Evolutionary conservation across 495 filamentous ascomycete genomes (phyloP).

Genomic region (Xylaria flabelliformis): DNA sequence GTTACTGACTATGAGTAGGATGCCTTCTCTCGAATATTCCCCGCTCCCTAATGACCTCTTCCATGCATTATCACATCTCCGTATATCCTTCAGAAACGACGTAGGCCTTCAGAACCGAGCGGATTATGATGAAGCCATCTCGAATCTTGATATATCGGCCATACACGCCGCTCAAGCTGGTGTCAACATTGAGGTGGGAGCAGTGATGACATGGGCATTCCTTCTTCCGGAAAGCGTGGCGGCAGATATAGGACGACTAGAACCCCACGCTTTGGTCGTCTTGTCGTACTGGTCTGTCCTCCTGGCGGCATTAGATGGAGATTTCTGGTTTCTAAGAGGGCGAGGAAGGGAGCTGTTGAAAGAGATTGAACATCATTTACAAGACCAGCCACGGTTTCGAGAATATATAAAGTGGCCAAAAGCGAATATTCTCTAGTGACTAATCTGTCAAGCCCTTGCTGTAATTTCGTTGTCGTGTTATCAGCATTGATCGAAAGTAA

Average conservation of each 20-base stretch:
- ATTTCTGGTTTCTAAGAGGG: constrained; percentile 9
- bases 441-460: background rate
- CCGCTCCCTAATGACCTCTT: background rate
- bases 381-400: background rate
- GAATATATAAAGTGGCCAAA: constrained; percentile 3
- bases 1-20: background rate
- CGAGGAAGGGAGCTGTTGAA: background rate
- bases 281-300: constrained; percentile 4
- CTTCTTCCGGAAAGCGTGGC: background rate
- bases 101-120: background rate
- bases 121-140: constrained; percentile 1
- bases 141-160: background rate
- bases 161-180: background rate
- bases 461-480: background rate
- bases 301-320: background rate
- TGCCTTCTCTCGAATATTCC: constrained; percentile 1
- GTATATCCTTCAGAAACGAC: background rate
- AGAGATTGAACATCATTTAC: background rate
- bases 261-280: background rate
- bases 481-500: background rate
- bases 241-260: background rate
- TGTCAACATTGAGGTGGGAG: constrained; percentile 5
- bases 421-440: background rate
- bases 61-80: background rate
- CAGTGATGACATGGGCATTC: background rate